Base-by-base conservation (phyloP, 2,329 filamentous ascomycete genomes). In the Zymoseptoria passerinii region DNA sequence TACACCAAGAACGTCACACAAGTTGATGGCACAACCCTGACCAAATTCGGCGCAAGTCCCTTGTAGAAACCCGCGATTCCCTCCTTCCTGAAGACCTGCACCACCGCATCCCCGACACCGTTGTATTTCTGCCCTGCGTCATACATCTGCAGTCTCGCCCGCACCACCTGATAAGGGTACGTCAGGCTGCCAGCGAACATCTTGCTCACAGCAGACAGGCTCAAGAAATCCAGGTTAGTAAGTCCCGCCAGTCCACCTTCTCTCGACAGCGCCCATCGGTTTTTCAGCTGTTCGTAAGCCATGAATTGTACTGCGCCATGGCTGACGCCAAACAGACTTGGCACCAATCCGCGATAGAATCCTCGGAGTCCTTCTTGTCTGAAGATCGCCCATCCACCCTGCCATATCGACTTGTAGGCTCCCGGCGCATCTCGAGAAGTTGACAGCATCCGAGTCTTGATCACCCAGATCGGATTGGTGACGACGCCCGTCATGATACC, bases 1-100 rank as follows among this genome's bases (percentile, higher is more conserved):
- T 97, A 97, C 23, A 97, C 92, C 67, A 99, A 75, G 71, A 99
- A 97, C 1, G 92, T 97, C 56, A 96, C 90, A 83, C 94, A 95
- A 3, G 94, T 97, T 29, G 91, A 92, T 3, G 94, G 94, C 73
- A 99, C 79, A 28, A 97, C 94, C 61, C 94, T 83, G 55, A 96
- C 78, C n/a, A 96, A 81, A 65, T 92, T 95, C 0, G 92, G 92
- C 48, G 90, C 84, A 58, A 97, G 77, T 1, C 94, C 94, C 64
- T 92, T 90, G 74, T 97, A 99, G 74, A 96, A 97, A 0, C 92
- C 92, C 8, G 81, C 77, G 29, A 88, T 60, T 0, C 94, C 92
- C 70, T 96, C 92, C 65, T 89, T 86, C 56, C 70, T 76, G 85
- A 89, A 96, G 28, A 95, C 85, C 74, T 88, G 85, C 59, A 71